These are phyloP conservation scores for Apiosordaria backusii DNA, from an alignment of 495 filamentous ascomycete genomes.

Conservation along the genomic window DNA sequence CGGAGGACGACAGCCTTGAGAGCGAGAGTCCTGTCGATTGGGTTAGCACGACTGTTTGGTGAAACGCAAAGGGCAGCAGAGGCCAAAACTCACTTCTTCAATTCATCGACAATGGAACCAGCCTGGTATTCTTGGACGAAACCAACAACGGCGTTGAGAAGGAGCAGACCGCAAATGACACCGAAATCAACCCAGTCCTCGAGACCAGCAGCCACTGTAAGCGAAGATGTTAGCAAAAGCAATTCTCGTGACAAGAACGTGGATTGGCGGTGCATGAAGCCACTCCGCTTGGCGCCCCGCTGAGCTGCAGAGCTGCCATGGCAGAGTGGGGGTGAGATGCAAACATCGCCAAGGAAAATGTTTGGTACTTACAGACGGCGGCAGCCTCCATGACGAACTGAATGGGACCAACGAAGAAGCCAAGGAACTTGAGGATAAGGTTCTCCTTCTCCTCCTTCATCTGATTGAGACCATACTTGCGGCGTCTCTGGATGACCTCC, in stretches of 20 bases:
- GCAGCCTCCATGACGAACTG: constrained; percentile 85
- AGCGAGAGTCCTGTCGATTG: constrained; percentile 57
- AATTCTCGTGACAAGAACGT: background rate
- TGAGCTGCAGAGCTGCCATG: background rate
- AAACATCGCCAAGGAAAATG: constrained; percentile 1
- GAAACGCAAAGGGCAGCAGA: background rate
- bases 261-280: constrained; percentile 4
- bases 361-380: constrained; percentile 32
- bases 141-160: constrained; percentile 81
- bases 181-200: constrained; percentile 79
- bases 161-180: constrained; percentile 68
- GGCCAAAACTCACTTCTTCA: constrained; percentile 59
- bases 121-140: constrained; percentile 89
- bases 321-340: background rate
- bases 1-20: constrained; percentile 81
- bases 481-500: constrained; percentile 67
- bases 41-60: constrained; percentile 15
- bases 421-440: constrained; percentile 75
- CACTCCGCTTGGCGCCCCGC: constrained; percentile 8
- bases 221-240: constrained; percentile 8
- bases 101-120: constrained; percentile 84
- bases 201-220: constrained; percentile 62
- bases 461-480: constrained; percentile 79
- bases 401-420: constrained; percentile 84
- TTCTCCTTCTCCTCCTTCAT: constrained; percentile 89